Evolutionary conservation across 116 monocot species (phyloP), one percentile per base, ranked within the genome.

Genomic region (Iris pallida): DNA sequence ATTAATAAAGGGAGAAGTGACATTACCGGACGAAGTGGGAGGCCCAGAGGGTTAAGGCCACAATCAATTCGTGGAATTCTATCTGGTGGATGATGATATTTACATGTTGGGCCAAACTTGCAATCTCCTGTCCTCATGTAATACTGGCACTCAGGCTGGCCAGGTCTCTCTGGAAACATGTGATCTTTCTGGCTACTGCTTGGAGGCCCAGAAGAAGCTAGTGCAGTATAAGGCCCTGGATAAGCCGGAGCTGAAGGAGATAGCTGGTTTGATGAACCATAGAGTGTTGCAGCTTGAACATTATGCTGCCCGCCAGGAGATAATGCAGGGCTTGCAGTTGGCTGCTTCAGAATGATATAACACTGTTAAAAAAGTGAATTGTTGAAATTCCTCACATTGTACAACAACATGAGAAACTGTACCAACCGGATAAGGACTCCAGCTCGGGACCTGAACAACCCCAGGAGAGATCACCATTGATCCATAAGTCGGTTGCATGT

Each of bases 11-110:
- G 20, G 60, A 7, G 42, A 42, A 67, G 57, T 13, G 20, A 8
- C 64, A 18, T 81, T 81, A 97, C 92, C 77, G 87, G 90, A 47
- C 92, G 97, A 84, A 97, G 81, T 71, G 92, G 97, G 45, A 92
- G 83, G 16, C 97, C 85, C 0, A 97, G 73, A 51, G 83, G 80
- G 63, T 71, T 92, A 8, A 88, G 75, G 8, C 72, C 57, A 64
- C 77, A 81, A 65, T 83, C 85, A 20, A 73, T 73, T 70, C 73
- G 74, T 66, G 77, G 79, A 41, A 76, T 54, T 83, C 78, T 75
- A 7, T 79, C 79, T 53, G 79, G 83, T 58, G 92, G 97, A 79
- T 97, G 97, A 76, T 97, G 85, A 62, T 90, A 97, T 82, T 75
- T 92, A 74, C 97, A 97, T 20, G 89, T 75, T 16, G 87, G 65